Evolutionary conservation across 352 stramenopile genomes (phyloP).

Genomic region (Globisporangium takayamanum): DNA sequence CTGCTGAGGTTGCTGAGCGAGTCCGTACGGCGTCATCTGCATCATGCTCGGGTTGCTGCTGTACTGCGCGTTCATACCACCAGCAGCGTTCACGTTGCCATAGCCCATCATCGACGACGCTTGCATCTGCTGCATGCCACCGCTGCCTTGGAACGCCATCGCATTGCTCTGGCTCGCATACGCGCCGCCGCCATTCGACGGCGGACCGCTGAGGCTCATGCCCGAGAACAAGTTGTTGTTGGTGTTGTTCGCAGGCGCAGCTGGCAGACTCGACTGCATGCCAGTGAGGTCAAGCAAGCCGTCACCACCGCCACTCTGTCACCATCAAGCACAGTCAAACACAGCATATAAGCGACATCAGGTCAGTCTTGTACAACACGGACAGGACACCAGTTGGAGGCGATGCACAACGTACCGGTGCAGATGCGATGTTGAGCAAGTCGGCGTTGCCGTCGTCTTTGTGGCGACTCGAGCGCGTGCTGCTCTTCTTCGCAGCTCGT

Average conservation of each 20-base stretch:
- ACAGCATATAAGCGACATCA: background rate
- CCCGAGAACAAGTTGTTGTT: constrained; percentile 53
- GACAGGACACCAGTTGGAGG: background rate
- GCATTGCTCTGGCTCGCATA: constrained; percentile 31
- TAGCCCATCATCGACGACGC: constrained; percentile 19
- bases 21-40: constrained; percentile 76
- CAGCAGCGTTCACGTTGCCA: constrained; percentile 17
- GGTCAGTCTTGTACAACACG: background rate
- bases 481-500: constrained; percentile 61
- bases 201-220: constrained; percentile 39
- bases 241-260: constrained; percentile 19
- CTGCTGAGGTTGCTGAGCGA: constrained; percentile 24
- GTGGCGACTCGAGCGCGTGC: constrained; percentile 38
- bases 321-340: background rate
- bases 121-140: constrained; percentile 5
- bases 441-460: constrained; percentile 52
- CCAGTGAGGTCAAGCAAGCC: constrained; percentile 44
- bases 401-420: constrained; percentile 17
- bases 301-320: background rate
- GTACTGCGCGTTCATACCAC: constrained; percentile 33
- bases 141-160: constrained; percentile 22
- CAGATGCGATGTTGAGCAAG: constrained; percentile 50
- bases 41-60: constrained; percentile 51
- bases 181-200: constrained; percentile 9
- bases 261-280: constrained; percentile 38